Evolutionary conservation across 23 red algal species (phyloP).

Genomic region (Gracilaria domingensis): DNA sequence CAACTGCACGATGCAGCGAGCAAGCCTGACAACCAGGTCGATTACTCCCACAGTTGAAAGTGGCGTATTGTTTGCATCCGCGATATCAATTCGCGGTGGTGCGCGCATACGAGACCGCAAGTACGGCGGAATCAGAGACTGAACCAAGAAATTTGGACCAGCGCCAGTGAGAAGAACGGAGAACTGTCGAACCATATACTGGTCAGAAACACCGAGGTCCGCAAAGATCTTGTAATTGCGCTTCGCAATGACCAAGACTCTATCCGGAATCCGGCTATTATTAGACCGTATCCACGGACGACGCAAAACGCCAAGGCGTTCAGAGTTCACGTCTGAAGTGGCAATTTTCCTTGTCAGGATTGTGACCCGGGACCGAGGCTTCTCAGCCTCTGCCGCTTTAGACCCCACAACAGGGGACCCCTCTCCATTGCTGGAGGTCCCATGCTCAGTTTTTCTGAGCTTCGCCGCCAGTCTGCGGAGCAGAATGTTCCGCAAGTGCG

Average conservation of each 20-base stretch:
- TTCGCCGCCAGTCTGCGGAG: neutral
- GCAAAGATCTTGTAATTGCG: constrained; percentile 33
- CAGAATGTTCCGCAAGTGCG: too few relatives aligned
- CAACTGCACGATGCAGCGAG: neutral
- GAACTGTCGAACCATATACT: neutral
- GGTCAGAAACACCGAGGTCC: neutral
- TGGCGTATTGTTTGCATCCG: constrained; percentile 20
- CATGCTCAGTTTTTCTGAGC: neutral
- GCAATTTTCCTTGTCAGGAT: constrained; percentile 35
- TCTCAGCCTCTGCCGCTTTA: neutral
- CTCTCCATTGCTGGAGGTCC: neutral
- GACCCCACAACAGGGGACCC: too few relatives aligned
- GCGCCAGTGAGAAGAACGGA: constrained; percentile 14
- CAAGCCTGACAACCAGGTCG: neutral
- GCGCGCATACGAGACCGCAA: neutral
- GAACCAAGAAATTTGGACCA: constrained; percentile 18
- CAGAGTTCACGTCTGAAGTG: neutral
- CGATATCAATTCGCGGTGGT: neutral
- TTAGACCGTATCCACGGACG: constrained; percentile 22
- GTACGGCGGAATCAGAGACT: neutral
- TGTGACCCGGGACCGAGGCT: neutral
- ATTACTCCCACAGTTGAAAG: constrained; percentile 3
- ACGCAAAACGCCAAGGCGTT: neutral
- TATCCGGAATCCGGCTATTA: neutral
- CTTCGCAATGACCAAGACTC: constrained; percentile 18